phyloP scores from a whole-genome alignment of 495 filamentous ascomycete genomes.

The Hypomontagnella submonticulosa region DNA sequence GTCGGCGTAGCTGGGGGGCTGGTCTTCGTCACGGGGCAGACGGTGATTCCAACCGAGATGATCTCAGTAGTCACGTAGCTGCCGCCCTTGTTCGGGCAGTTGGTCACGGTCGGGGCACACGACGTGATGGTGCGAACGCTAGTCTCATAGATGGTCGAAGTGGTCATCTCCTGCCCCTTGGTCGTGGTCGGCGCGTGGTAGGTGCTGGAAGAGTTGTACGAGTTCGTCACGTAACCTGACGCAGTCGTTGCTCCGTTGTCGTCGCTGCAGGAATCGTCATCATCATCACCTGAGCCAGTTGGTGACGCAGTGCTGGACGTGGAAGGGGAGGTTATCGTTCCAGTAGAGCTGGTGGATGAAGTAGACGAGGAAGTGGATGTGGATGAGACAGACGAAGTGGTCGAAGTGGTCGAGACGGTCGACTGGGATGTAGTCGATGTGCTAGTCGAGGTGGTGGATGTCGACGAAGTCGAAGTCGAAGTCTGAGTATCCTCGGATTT shows the following conservation, averaged over 20 bases:
- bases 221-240: slow-evolving; percentile 22
- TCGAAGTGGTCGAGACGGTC: slow-evolving; percentile 23
- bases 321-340: slow-evolving; percentile 24
- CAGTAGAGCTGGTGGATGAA: slow-evolving; percentile 4
- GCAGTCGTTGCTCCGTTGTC: slow-evolving; percentile 22
- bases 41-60: slow-evolving; percentile 47
- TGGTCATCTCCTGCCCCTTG: slow-evolving; percentile 24
- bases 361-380: slow-evolving; percentile 4
- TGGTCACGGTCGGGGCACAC: slow-evolving; percentile 68
- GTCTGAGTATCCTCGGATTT: slow-evolving; percentile 23
- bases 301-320: slow-evolving; percentile 11
- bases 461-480: slow-evolving; percentile 54
- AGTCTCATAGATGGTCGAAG: slow-evolving; percentile 45
- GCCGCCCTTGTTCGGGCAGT: slow-evolving; percentile 57
- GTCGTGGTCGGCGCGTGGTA: slow-evolving; percentile 6
- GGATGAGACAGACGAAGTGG: slow-evolving; percentile 9
- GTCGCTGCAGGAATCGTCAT: slow-evolving; percentile 30
- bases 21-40: slow-evolving; percentile 44
- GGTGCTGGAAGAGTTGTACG: slow-evolving; percentile 15
- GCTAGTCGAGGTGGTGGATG: slow-evolving; percentile 37
- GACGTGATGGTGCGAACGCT: slow-evolving; percentile 64
- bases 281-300: slow-evolving; percentile 22
- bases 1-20: slow-evolving; percentile 18
- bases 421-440: slow-evolving; percentile 48
- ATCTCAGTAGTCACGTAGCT: slow-evolving; percentile 37